Conservation (phyloP, 2,329 filamentous ascomycete species). For the Alternaria sp. region DNA sequence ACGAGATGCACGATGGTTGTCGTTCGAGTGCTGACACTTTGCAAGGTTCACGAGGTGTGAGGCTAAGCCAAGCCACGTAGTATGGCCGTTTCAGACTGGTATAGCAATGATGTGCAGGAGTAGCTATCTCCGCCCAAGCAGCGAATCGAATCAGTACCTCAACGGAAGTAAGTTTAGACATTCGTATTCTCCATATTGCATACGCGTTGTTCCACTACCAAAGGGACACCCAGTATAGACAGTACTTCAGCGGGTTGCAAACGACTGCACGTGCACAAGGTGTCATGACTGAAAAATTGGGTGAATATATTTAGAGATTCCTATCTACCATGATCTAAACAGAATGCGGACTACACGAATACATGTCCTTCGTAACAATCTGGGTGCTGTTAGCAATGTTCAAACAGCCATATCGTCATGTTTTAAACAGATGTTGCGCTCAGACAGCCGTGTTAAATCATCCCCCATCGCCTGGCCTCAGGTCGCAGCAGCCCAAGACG, state of each 20-base stretch:
- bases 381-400: constrained; percentile 23
- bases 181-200: background rate
- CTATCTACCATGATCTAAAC: background rate
- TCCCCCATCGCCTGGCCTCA: constrained; percentile 67
- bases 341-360: background rate
- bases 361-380: background rate
- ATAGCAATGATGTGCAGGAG: constrained; percentile 34
- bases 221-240: background rate
- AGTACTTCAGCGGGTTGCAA: background rate
- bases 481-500: constrained; percentile 56
- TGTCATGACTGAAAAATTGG: background rate
- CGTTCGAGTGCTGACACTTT: constrained; percentile 28
- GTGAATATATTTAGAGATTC: background rate
- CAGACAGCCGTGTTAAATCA: constrained; percentile 78
- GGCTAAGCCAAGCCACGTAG: constrained; percentile 35
- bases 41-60: constrained; percentile 24
- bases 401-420: constrained; percentile 8
- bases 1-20: constrained; percentile 20
- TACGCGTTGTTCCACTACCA: background rate
- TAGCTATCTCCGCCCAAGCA: constrained; percentile 17
- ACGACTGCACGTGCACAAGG: too few relatives aligned
- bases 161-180: background rate
- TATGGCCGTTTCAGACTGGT: constrained; percentile 38
- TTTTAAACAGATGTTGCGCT: constrained; percentile 45
- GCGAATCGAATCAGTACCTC: constrained; percentile 7